A percentile compares a stretch with the other conserved stretches of the same genome.
These are phyloP conservation scores for Fusarium succisae DNA, from an alignment of 2,329 filamentous ascomycete species.

Conservation along the genomic window DNA sequence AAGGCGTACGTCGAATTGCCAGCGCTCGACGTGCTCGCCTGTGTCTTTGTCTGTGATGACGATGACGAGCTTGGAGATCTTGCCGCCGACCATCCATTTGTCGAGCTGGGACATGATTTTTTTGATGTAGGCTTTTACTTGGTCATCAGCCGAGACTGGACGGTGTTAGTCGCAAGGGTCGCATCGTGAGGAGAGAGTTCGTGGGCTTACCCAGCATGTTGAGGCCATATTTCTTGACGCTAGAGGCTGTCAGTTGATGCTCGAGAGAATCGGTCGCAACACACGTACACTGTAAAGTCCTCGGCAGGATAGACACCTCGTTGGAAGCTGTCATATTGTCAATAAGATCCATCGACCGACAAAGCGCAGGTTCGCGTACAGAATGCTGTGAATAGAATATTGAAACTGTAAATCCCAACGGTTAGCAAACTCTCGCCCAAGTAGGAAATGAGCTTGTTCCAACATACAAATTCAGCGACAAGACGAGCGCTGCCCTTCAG, in stretches of 20 bases:
- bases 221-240: conserved; percentile 97
- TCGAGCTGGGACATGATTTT: conserved; percentile 99
- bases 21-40: conserved; percentile 93
- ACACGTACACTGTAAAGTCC: conserved; percentile 86
- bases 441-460: conserved; percentile 43
- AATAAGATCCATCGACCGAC: neutral
- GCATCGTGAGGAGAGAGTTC: too few species aligned
- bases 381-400: conserved; percentile 96
- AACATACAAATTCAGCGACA: conserved; percentile 91
- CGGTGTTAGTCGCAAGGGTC: conserved; percentile 10
- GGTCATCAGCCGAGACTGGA: conserved; percentile 89
- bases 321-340: conserved; percentile 73
- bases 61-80: conserved; percentile 96
- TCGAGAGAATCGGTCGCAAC: neutral
- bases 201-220: conserved; percentile 82
- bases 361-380: conserved; percentile 61
- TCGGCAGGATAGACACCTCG: conserved; percentile 88
- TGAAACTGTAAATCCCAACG: conserved; percentile 72
- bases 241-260: conserved; percentile 25
- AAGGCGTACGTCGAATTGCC: conserved; percentile 88
- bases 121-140: conserved; percentile 99
- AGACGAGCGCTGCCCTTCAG: conserved; percentile 86
- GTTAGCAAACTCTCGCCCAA: conserved; percentile 26
- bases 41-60: conserved; percentile 98
- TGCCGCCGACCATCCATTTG: conserved; percentile 96